Base-by-base conservation (phyloP, 768 basidiomycete species). In the Cyclocybe aegerita region DNA sequence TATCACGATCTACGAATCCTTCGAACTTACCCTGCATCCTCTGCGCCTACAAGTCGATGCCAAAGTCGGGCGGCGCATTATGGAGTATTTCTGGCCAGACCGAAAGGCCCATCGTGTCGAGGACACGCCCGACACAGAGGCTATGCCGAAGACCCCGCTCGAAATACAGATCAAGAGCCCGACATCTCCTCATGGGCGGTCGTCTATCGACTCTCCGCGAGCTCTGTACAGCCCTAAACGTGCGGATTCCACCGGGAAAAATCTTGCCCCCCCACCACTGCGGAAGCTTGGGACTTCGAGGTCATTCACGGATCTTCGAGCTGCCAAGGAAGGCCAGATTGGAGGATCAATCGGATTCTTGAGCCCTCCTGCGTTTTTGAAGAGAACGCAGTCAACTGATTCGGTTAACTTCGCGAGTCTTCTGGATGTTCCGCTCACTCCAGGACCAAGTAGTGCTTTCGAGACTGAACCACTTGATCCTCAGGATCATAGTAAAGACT, bases 11-110 rank as follows among this genome's bases (percentile, higher is more conserved):
- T 87, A 93, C 65, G 86, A 93, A 64, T 75, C 78, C 29, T 90
- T 97, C 58, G 83, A 89, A 55, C 70, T 96, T 33, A 79, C 82
- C 23, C 73, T 97, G 37, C 93, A 95, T 65, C 95, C 94, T 0
- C 77, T 98, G 58, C 83, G 87, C 30, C 76, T 97, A 6, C 90
- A 93, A 56, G 77, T 98, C 43, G 95, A 98, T 66, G 84, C 90
- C 23, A 80, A 78, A 55, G 78, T 95, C 29, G 93, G 92, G 7
- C 78, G 79, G 14, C 77, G 83, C 48, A 87, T 98, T 49, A 83
- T 92, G 81, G 88, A 90, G 62, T 98, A 98, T 64, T 72, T 97
- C 30, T 94, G 90, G 85, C 86, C 88, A 16, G 76, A 80, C 16
- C 78, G 86, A 29, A 75, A 75, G 53, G 66, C 75, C 16, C 68